Base-by-base conservation (phyloP, 495 filamentous ascomycete genomes). In the Immersiella caudata region DNA sequence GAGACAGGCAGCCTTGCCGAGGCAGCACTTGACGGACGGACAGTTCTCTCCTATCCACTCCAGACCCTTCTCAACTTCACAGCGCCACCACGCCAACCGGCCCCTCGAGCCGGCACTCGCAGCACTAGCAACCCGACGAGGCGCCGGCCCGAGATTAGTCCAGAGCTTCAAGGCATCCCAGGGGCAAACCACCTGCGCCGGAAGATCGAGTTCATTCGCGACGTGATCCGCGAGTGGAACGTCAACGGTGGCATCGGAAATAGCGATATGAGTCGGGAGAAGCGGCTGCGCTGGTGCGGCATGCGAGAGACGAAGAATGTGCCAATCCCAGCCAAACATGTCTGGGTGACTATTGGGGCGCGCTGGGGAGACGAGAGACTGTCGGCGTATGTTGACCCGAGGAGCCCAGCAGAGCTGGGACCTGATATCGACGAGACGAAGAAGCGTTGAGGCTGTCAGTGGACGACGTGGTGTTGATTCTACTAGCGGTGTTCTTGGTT, bases 261-360 rank as follows among this genome's bases (percentile, higher is more conserved):
- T 26, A 81, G 81, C 52, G 78, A 81, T 26, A 82, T 84, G 77
- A 77, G 75, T 57, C 76, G 80, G 22, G 80, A 84, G 49, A 68
- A 75, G 0, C 81, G 88, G 27, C 78, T 90, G 60, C 84, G 84
- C 69, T 94, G 91, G 91, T 83, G 83, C 7, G 92, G 91, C 18
- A 75, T 82, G 27, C 83, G 89, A 63, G 89, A 92, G 78, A 83
- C 84, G n/a, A 80, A 83, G 46, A 82, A 84, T 55, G 83, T 85
- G 12, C 87, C 84, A 56, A 76, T 77, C 14, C 84, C 83, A 0
- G 78, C 81, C 55, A 94, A 93, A 78, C 87, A 90, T 62, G 91
- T 93, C 20, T 95, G 92, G 92, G 91, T 91, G 4, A 92, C 88
- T 0, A 90, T 95, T 46, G 93, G 93, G 4, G 90, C 91, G 9